A percentile compares a stretch with the other conserved stretches of the same genome.
phyloP scores from a whole-genome alignment of 805 yeast genomes.

The Kazachstania viticola region DNA sequence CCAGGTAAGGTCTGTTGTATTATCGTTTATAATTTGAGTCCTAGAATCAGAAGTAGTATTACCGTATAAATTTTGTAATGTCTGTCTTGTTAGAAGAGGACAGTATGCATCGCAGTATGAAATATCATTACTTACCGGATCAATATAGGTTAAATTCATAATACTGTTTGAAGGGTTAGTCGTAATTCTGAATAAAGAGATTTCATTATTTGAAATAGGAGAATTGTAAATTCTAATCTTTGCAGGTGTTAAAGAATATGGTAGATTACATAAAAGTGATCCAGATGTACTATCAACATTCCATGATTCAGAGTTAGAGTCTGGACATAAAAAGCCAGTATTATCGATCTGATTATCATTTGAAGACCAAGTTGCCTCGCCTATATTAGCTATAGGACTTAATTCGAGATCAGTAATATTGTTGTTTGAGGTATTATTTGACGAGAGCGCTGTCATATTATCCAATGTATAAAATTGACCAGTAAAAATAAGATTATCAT shows the following conservation, averaged over 20 bases:
- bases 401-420: slow-evolving; percentile 30
- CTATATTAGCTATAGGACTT: slow-evolving; percentile 51
- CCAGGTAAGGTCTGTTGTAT: slow-evolving; percentile 29
- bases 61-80: slow-evolving; percentile 24
- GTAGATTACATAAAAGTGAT: slow-evolving; percentile 51
- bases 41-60: slow-evolving; percentile 17
- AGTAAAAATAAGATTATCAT: slow-evolving; percentile 57
- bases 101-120: slow-evolving; percentile 80
- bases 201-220: slow-evolving; percentile 30
- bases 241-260: slow-evolving; percentile 50
- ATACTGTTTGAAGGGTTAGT: slow-evolving; percentile 77
- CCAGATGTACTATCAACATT: slow-evolving; percentile 39
- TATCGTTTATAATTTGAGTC: slow-evolving; percentile 22
- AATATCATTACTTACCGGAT: slow-evolving; percentile 51
- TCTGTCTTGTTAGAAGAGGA: slow-evolving; percentile 43
- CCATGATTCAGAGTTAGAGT: slow-evolving; percentile 38
- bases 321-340: slow-evolving; percentile 47
- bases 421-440: slow-evolving; percentile 10
- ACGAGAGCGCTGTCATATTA: slow-evolving; percentile 27
- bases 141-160: slow-evolving; percentile 80
- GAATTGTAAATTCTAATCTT: slow-evolving; percentile 66
- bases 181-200: slow-evolving; percentile 56
- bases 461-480: slow-evolving; percentile 64
- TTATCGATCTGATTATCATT: slow-evolving; percentile 29
- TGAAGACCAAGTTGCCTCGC: slow-evolving; percentile 42